Conservation (phyloP, 371 early-diverging fungal genomes). For the Enteropsectra breve region DNA sequence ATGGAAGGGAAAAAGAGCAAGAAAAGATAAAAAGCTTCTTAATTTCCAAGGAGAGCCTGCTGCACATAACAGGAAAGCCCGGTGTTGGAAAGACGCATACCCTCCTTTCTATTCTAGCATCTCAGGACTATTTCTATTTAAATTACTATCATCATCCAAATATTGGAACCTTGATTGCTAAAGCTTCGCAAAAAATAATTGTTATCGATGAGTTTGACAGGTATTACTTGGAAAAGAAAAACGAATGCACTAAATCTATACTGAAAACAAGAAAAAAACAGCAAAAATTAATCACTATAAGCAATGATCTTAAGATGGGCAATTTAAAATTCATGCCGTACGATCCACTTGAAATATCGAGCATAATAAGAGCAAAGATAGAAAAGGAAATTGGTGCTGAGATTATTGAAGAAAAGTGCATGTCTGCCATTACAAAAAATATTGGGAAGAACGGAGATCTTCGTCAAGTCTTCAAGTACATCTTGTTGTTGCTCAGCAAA, state of each 20-base stretch:
- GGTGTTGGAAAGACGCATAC: conserved; percentile 55
- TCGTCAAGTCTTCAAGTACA: conserved; percentile 33
- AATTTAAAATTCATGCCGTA: conserved; percentile 40
- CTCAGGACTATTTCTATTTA: conserved; percentile 24
- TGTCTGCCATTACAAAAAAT: conserved; percentile 32
- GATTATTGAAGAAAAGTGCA: not conserved
- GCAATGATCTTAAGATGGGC: conserved; percentile 30
- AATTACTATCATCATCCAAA: conserved; percentile 33
- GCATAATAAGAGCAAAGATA: conserved; percentile 39
- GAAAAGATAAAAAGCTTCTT: conserved; percentile 45
- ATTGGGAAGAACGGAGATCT: conserved; percentile 38
- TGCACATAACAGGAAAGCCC: conserved; percentile 53
- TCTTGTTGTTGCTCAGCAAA: conserved; percentile 8
- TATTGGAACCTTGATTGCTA: conserved; percentile 14
- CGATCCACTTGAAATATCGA: conserved; percentile 33
- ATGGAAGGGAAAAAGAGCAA: conserved; percentile 36
- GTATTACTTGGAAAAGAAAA: conserved; percentile 35
- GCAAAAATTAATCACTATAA: conserved; percentile 47
- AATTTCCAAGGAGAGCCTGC: conserved; percentile 8
- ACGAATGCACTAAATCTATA: conserved; percentile 25
- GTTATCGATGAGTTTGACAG: conserved; percentile 58
- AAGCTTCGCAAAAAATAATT: conserved; percentile 8
- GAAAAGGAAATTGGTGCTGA: conserved; percentile 12
- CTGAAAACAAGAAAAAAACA: conserved; percentile 11
- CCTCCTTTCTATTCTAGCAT: conserved; percentile 5